phyloP scores from a whole-genome alignment of 176 grass and related monocot species.

The Poa pratensis region DNA sequence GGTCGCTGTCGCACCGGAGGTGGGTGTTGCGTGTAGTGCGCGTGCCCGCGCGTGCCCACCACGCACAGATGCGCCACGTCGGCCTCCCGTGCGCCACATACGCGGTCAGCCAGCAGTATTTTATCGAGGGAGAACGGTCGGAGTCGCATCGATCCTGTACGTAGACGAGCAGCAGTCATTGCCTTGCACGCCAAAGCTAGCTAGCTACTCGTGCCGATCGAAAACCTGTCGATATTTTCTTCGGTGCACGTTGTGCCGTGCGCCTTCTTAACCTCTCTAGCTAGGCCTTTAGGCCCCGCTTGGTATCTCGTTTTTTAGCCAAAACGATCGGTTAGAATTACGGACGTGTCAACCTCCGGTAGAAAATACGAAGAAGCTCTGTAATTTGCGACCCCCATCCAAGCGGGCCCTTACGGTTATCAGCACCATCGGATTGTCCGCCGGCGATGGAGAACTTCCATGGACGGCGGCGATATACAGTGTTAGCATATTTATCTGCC shows the following conservation, averaged over 20 bases:
- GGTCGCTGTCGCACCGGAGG: neutral
- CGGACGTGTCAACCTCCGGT: no score
- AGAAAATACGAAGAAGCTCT: no score
- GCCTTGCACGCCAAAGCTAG: constrained; percentile 30
- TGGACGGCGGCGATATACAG: no score
- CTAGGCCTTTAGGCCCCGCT: neutral
- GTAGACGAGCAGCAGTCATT: neutral
- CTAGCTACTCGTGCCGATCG: neutral
- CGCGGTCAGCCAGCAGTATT: neutral
- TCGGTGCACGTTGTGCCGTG: neutral
- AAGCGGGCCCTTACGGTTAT: no score
- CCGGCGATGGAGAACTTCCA: no score
- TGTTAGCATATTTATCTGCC: no score
- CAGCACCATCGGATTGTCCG: no score
- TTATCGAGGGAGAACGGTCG: neutral
- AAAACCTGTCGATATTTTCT: neutral
- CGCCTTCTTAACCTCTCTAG: neutral
- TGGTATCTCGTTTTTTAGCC: no score
- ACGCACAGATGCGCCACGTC: constrained; percentile 1
- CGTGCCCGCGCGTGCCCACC: constrained; percentile 14
- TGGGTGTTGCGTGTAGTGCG: constrained; percentile 13
- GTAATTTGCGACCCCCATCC: no score
- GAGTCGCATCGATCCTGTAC: neutral
- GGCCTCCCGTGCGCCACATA: neutral
- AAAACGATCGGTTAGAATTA: no score